Conservation (phyloP, 176 grass and related monocot species). For the Zoysia japonica region DNA sequence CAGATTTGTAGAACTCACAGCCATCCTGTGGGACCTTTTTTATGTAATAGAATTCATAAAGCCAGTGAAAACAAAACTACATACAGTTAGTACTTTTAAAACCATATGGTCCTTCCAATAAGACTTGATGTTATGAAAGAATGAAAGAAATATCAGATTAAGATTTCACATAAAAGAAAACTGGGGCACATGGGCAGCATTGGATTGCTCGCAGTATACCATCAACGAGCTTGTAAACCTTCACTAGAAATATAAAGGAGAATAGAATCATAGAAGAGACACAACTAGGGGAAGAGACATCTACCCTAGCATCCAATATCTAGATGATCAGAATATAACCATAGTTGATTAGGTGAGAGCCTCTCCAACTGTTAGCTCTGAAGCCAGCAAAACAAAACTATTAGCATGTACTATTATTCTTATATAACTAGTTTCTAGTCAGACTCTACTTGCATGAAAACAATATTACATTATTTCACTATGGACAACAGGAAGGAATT, state of each 20-base stretch:
- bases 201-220: neutral
- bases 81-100: neutral
- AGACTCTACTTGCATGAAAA: neutral
- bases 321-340: neutral
- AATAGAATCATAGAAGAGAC: neutral
- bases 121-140: neutral
- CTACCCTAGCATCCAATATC: neutral
- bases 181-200: neutral
- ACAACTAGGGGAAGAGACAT: neutral
- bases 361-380: neutral
- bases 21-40: neutral
- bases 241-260: neutral
- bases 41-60: neutral
- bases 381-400: neutral
- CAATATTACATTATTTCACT: neutral
- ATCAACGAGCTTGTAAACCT: neutral
- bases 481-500: neutral
- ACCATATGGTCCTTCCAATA: neutral
- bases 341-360: neutral
- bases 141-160: neutral
- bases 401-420: neutral
- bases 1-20: slow-evolving; percentile 12
- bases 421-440: neutral
- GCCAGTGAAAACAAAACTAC: neutral
- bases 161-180: neutral